Percentiles rank a stretch among this genome's conserved stretches.
Conservation (phyloP, 495 filamentous ascomycete genomes). For the Penicillium bialowiezense region DNA sequence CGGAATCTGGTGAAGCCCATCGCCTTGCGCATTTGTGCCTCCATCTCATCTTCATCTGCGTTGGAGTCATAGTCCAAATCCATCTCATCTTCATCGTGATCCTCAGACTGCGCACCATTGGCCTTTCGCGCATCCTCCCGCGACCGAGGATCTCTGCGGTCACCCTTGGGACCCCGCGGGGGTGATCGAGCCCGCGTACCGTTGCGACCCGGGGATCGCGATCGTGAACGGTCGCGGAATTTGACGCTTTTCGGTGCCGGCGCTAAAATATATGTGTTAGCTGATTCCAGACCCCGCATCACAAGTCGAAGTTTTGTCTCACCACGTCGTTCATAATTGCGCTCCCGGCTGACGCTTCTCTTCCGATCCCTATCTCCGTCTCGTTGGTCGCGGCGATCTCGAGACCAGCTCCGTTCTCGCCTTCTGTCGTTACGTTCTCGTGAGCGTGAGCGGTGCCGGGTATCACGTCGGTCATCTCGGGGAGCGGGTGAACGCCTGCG, state of each 20-base stretch:
- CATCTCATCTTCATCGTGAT: conserved; percentile 36
- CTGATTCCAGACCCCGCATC: neutral
- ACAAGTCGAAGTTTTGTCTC: conserved; percentile 4
- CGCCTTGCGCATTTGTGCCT: conserved; percentile 72
- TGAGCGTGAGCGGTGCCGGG: conserved; percentile 41
- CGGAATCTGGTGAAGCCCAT: conserved; percentile 89
- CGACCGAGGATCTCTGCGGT: conserved; percentile 30
- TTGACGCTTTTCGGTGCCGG: conserved; percentile 34
- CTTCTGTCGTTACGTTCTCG: conserved; percentile 41
- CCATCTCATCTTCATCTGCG: conserved; percentile 63
- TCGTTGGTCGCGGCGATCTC: conserved; percentile 41
- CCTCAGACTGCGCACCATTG: conserved; percentile 24
- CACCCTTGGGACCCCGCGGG: conserved; percentile 29
- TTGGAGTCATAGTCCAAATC: conserved; percentile 46
- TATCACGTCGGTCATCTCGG: conserved; percentile 32
- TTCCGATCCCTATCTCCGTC: conserved; percentile 45
- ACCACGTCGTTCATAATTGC: conserved; percentile 44
- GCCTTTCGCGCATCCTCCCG: conserved; percentile 20
- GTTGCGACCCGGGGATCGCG: conserved; percentile 39
- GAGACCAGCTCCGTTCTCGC: conserved; percentile 44
- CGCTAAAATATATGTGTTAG: conserved; percentile 17
- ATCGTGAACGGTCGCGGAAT: conserved; percentile 44
- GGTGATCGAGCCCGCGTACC: conserved; percentile 35
- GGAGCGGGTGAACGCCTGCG: conserved; percentile 31
- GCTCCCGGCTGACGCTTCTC: conserved; percentile 47